Conservation (phyloP, 495 filamentous ascomycete genomes). For the Xylaria acuta region DNA sequence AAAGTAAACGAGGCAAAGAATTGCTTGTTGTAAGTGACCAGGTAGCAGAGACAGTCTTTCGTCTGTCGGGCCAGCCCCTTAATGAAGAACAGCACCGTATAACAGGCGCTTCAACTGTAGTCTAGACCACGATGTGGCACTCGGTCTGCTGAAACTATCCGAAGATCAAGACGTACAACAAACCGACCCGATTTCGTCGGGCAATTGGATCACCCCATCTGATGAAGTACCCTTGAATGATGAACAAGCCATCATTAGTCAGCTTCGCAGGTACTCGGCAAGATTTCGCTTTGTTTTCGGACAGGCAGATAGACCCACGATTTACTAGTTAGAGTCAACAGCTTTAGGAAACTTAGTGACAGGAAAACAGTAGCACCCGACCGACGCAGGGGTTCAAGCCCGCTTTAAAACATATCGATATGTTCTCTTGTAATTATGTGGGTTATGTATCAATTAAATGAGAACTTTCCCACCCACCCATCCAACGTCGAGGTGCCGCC, state of each 20-base stretch:
- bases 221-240: neutral
- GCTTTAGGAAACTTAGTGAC: neutral
- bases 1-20: neutral
- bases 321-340: neutral
- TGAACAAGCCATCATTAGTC: neutral
- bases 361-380: too few relatives aligned
- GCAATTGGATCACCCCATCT: neutral
- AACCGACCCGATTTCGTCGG: neutral
- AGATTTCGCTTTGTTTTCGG: slow-evolving; percentile 10
- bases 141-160: neutral
- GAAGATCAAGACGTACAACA: neutral
- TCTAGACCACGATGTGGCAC: neutral
- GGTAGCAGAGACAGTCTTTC: neutral
- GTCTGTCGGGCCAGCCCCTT: neutral
- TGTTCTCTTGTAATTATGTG: neutral
- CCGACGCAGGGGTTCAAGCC: neutral
- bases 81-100: neutral
- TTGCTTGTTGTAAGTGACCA: neutral
- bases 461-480: too few relatives aligned
- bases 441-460: too few relatives aligned
- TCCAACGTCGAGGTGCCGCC: too few relatives aligned
- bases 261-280: slow-evolving; percentile 9
- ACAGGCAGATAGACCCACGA: neutral
- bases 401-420: neutral
- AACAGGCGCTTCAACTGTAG: neutral